phyloP scores from a whole-genome alignment of 2,329 filamentous ascomycete species.

The Pseudopithomyces maydicus region DNA sequence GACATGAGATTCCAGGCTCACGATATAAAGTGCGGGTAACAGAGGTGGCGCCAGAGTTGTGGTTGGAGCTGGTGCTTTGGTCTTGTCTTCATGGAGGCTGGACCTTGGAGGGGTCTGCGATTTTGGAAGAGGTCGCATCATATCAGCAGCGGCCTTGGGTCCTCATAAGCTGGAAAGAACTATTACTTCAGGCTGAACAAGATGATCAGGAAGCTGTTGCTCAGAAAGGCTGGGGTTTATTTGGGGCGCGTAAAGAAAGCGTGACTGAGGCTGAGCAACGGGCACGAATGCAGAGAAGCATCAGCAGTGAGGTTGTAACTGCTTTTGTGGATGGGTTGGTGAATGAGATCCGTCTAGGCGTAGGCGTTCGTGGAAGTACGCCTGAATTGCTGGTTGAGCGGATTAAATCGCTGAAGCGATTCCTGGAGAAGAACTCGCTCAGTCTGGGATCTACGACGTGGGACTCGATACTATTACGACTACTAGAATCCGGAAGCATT shows the following conservation, averaged over 20 bases:
- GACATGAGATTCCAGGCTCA: slow-evolving; percentile 51
- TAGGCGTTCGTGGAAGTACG: slow-evolving; percentile 46
- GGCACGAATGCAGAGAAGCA: slow-evolving; percentile 49
- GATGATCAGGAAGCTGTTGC: slow-evolving; percentile 24
- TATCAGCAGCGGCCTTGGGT: slow-evolving; percentile 31
- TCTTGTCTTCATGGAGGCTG: slow-evolving; percentile 56
- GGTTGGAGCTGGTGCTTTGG: slow-evolving; percentile 59
- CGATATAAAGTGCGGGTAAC: slow-evolving; percentile 48
- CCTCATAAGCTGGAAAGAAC: slow-evolving; percentile 50
- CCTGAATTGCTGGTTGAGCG: slow-evolving; percentile 40
- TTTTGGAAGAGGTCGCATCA: slow-evolving; percentile 40
- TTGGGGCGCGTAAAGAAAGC: slow-evolving; percentile 22
- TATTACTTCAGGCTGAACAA: slow-evolving; percentile 40
- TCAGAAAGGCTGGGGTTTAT: slow-evolving; percentile 29
- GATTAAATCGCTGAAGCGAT: slow-evolving; percentile 42
- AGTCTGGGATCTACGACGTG: slow-evolving; percentile 49
- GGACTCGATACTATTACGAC: slow-evolving; percentile 55
- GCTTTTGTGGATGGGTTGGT: slow-evolving; percentile 60
- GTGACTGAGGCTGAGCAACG: slow-evolving; percentile 29
- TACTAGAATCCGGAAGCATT: slow-evolving; percentile 56
- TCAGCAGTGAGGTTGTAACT: slow-evolving; percentile 64
- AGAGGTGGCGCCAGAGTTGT: slow-evolving; percentile 52
- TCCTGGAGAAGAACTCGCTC: slow-evolving; percentile 45
- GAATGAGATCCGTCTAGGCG: slow-evolving; percentile 51
- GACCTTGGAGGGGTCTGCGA: slow-evolving; percentile 48